Conservation (phyloP, 352 stramenopile species). For the Pythium periplocum region DNA sequence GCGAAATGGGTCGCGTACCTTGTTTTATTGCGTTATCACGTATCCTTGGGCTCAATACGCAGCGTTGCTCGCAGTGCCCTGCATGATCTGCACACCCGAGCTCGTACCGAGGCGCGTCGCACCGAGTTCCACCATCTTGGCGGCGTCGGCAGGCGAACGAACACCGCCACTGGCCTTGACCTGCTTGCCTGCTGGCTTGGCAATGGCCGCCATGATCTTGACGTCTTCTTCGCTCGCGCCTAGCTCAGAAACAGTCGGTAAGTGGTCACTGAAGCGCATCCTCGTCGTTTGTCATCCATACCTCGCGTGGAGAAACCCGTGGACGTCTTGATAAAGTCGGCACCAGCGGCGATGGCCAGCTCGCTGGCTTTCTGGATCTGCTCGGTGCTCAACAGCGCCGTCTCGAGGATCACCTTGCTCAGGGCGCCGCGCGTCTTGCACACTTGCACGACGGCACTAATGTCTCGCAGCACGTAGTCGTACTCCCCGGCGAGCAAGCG, state of each 20-base stretch:
- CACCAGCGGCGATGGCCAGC: constrained; percentile 54
- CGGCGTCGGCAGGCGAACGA: constrained; percentile 53
- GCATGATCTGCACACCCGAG: constrained; percentile 59
- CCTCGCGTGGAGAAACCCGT: constrained; percentile 82
- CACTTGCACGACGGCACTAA: constrained; percentile 57
- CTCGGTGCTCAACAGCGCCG: constrained; percentile 56
- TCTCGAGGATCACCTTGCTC: constrained; percentile 86
- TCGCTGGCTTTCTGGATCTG: constrained; percentile 71
- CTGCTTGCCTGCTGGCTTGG: constrained; percentile 49
- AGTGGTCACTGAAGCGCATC: too few species aligned
- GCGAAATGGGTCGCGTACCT: too few species aligned
- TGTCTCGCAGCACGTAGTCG: constrained; percentile 74
- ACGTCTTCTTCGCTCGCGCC: constrained; percentile 76
- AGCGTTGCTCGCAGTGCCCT: constrained; percentile 26
- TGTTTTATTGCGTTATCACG: too few species aligned
- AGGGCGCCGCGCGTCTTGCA: constrained; percentile 53
- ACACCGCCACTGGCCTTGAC: constrained; percentile 85
- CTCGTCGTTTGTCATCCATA: constrained; percentile 1
- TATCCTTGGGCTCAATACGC: constrained; percentile 14
- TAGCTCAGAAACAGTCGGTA: constrained; percentile 4
- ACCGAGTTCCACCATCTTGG: constrained; percentile 65
- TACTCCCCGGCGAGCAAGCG: constrained; percentile 53
- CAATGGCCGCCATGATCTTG: constrained; percentile 61
- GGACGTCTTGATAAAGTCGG: constrained; percentile 87
- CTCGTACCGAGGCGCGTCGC: constrained; percentile 68